phyloP scores from a whole-genome alignment of 1,284 basidiomycete species.

The Nidula niveotomentosa region DNA sequence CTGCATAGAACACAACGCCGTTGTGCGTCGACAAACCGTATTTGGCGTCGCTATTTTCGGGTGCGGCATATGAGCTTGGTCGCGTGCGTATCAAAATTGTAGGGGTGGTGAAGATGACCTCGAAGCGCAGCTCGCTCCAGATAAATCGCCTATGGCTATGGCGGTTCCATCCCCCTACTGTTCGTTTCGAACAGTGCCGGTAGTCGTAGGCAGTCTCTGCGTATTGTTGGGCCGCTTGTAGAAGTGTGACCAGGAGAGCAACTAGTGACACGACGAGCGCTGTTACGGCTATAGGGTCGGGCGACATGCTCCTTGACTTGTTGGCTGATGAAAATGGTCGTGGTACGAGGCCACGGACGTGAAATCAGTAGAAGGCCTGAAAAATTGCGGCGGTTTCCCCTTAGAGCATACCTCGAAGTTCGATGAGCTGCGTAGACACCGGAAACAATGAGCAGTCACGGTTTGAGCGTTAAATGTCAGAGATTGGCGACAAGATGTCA shows the following conservation, averaged over 20 bases:
- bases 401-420: no score
- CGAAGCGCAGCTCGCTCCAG: slow-evolving; percentile 8
- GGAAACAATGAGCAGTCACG: no score
- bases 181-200: slow-evolving; percentile 6
- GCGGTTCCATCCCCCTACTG: slow-evolving; percentile 4
- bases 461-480: no score
- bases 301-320: no score
- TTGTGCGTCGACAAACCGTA: neutral
- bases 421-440: no score
- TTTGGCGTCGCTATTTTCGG: neutral
- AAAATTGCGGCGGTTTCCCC: no score
- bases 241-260: slow-evolving; percentile 5
- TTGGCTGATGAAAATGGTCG: no score
- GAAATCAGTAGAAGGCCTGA: no score
- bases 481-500: no score
- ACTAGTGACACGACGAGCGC: slow-evolving; percentile 6
- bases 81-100: neutral
- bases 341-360: no score
- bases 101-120: neutral
- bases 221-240: slow-evolving; percentile 7
- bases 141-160: slow-evolving; percentile 2
- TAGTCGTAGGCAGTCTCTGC: slow-evolving; percentile 3
- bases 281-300: neutral
- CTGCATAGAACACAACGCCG: neutral
- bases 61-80: neutral